Base-by-base conservation (phyloP, 306 rosid species). In the Cucumis hystrix region DNA sequence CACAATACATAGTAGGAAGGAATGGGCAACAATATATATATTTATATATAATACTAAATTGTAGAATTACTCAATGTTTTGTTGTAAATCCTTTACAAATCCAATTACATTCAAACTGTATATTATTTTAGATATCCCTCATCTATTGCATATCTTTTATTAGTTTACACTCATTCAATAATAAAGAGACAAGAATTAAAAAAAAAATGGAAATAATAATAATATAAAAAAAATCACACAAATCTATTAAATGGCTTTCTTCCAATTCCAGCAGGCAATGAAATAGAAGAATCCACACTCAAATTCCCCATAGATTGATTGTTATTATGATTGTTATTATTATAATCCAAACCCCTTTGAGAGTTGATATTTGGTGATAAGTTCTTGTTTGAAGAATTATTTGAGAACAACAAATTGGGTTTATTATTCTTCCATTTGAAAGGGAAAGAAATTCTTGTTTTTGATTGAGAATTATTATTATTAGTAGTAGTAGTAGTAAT, bases 201-300 rank as follows among this genome's bases (percentile, higher is more conserved):
- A 76, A 80, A 77, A 83, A 52, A 83, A 82, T 41, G 89, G 82
- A 85, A 73, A 84, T 80, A 85, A 83, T 80, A 71, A 83, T 14
- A 78, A 68, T 56, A 78, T 76, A 3, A 56, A n/a, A 82, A 18
- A 78, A 85, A 88, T 96, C 99, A 96, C 98, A 89, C 99, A 87
- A 92, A 92, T 96, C 99, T 83, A 84, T 90, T 91, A 91, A 96
- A 96, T 56, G 99, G 99, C 89, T 83, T 92, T 83, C 97, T 89
- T 78, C 92, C 97, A 60, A 89, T 87, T 35, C 89, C 91, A 7
- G 85, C 89, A 2, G 99, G 99, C 89, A 96, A 78, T 25, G 98
- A 96, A 51, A 84, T 84, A 0, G 96, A 84, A 43, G 99, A 96
- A 85, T 92, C 97, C 88, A 96, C 92, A 79, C 97, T 92, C 89